Conservation (phyloP, 495 filamentous ascomycete species). For the Trichoderma asperelloides region DNA sequence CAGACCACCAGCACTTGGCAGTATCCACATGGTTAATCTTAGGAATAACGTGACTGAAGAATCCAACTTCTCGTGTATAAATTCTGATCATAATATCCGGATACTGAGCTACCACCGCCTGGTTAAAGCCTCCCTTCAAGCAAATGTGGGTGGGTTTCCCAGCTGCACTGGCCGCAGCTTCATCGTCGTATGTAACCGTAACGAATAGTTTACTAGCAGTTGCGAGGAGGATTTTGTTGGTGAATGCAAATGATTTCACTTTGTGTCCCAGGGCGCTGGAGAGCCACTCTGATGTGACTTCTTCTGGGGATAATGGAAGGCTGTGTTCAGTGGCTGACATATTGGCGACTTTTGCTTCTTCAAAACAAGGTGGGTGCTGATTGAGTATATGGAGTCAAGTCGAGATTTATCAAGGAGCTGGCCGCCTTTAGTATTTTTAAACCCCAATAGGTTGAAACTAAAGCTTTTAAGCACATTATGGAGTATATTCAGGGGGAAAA, state of each 20-base stretch:
- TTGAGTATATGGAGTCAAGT: not conserved
- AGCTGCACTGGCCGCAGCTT: not conserved
- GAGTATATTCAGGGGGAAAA: no score
- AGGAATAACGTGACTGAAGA: slow-evolving; percentile 12
- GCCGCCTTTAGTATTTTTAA: no score
- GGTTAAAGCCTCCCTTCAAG: slow-evolving; percentile 16
- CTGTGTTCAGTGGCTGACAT: not conserved
- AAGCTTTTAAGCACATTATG: no score
- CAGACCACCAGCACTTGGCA: slow-evolving; percentile 4
- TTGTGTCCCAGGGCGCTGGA: slow-evolving; percentile 9
- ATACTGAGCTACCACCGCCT: slow-evolving; percentile 10
- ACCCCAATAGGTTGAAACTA: no score
- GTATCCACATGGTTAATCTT: slow-evolving; percentile 7
- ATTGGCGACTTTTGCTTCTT: not conserved
- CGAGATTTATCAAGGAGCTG: not conserved
- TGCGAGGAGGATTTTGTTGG: slow-evolving; percentile 11
- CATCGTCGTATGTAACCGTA: slow-evolving; percentile 9
- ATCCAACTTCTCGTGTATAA: slow-evolving; percentile 13
- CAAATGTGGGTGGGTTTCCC: not conserved
- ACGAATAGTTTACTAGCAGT: slow-evolving; percentile 13
- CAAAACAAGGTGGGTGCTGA: not conserved
- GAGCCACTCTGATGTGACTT: slow-evolving; percentile 13
- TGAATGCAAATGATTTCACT: not conserved
- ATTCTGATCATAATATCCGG: slow-evolving; percentile 11
- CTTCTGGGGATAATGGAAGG: not conserved